A percentile compares a stretch with the other conserved stretches of the same genome.
These are phyloP conservation scores for Herpetospermum pedunculosum DNA, from an alignment of 306 rosid genomes.

Conservation along the genomic window DNA sequence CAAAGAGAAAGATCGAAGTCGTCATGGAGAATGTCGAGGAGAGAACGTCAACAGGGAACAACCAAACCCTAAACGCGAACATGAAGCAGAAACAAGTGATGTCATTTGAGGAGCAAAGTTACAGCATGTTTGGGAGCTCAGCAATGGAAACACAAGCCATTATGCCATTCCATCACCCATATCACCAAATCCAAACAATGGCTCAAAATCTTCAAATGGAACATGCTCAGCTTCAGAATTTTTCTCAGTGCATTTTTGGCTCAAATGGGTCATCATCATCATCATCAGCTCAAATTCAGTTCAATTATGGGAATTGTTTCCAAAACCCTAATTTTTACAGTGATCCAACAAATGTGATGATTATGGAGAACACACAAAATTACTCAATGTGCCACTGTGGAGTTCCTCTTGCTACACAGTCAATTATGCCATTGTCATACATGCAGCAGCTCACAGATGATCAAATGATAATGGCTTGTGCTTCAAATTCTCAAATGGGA, in stretches of 20 bases:
- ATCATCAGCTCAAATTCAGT: neutral
- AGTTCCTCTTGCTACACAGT: neutral
- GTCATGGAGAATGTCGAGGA: neutral
- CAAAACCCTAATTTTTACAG: neutral
- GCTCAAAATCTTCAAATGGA: neutral
- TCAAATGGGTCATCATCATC: slow-evolving; percentile 1
- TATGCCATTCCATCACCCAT: neutral
- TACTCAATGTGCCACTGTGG: neutral
- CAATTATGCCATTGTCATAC: neutral
- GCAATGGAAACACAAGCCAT: neutral
- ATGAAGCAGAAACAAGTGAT: neutral
- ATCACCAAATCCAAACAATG: neutral
- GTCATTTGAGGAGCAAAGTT: neutral
- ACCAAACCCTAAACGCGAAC: neutral
- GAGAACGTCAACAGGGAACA: too few species aligned
- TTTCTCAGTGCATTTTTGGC: neutral
- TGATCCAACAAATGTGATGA: neutral
- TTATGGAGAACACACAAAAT: neutral
- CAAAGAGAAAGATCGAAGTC: neutral
- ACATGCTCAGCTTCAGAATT: neutral
- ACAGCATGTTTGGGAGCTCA: neutral
- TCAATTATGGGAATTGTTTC: neutral
- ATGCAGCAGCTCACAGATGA: neutral
- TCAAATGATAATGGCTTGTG: neutral
- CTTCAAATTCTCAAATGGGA: neutral